Conservation (phyloP, 1,284 basidiomycete genomes). For the Cerioporus squamosus region DNA sequence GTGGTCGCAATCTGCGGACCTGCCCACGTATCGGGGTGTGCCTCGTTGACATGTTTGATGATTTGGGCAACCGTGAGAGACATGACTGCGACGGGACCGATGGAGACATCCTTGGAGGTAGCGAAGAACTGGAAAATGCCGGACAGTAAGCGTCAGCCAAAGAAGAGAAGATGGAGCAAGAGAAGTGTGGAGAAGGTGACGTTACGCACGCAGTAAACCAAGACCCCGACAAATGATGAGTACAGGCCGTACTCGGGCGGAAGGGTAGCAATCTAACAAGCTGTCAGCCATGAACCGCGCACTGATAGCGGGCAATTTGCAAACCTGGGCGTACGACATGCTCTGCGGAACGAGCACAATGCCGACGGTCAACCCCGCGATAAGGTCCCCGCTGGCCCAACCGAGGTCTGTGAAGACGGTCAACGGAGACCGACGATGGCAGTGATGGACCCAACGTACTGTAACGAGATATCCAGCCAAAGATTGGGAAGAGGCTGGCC, state of each 20-base stretch:
- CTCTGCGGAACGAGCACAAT: conserved; percentile 89
- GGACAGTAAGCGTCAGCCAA: conserved; percentile 11
- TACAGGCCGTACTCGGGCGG: conserved; percentile 90
- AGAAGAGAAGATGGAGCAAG: conserved; percentile 9
- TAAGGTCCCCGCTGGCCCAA: conserved; percentile 79
- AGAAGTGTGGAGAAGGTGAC: conserved; percentile 26
- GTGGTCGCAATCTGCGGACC: conserved; percentile 82
- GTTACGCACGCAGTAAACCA: conserved; percentile 72
- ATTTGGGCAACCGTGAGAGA: conserved; percentile 86
- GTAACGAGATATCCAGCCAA: conserved; percentile 83
- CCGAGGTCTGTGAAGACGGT: conserved; percentile 52
- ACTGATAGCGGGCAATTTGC: not conserved
- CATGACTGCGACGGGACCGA: conserved; percentile 97
- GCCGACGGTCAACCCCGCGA: conserved; percentile 89
- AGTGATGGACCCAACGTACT: conserved; percentile 47
- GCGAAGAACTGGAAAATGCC: conserved; percentile 72
- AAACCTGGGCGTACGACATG: conserved; percentile 78
- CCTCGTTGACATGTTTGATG: conserved; percentile 64
- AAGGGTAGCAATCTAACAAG: conserved; percentile 76
- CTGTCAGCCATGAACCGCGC: conserved; percentile 18
- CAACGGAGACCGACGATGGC: not conserved
- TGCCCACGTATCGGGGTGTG: conserved; percentile 56
- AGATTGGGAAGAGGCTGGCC: conserved; percentile 76
- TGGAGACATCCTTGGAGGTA: conserved; percentile 94
- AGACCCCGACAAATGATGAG: conserved; percentile 91